Percentiles rank a stretch among this genome's conserved stretches.
Evolutionary conservation across 805 yeast genomes (phyloP).

Genomic region (Ogataea corticis): DNA sequence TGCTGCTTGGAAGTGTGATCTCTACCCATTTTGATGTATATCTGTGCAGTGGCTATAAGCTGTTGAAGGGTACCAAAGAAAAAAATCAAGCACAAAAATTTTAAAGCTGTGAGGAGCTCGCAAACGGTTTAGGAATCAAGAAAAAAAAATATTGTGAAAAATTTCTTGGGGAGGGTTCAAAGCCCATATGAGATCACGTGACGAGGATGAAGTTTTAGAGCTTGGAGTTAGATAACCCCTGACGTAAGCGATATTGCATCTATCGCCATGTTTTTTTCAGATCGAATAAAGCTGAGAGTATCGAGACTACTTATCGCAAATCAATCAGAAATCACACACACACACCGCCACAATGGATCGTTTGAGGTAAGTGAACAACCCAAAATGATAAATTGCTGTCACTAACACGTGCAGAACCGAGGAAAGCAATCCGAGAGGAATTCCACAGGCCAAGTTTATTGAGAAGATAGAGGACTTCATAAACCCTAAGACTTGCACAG

Average conservation of each 20-base stretch:
- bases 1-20: slow-evolving; percentile 97
- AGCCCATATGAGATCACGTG: background rate
- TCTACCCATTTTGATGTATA: slow-evolving; percentile 75
- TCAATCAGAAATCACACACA: background rate
- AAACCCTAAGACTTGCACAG: slow-evolving; percentile 40
- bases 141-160: background rate
- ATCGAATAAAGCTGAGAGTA: background rate
- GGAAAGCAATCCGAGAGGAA: slow-evolving; percentile 85
- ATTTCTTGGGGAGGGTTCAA: background rate
- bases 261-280: background rate
- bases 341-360: slow-evolving; percentile 17
- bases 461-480: slow-evolving; percentile 77
- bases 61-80: background rate
- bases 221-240: too few relatives aligned
- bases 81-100: background rate
- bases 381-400: background rate
- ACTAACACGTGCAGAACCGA: slow-evolving; percentile 42
- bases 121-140: slow-evolving; percentile 5
- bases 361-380: slow-evolving; percentile 16
- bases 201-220: too few relatives aligned
- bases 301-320: too few relatives aligned
- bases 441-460: slow-evolving; percentile 94
- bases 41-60: background rate
- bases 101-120: background rate
- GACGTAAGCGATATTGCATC: background rate